Evolutionary conservation across 1,139 yeast species (phyloP).

Genomic region (Geotrichum phurueaensis): DNA sequence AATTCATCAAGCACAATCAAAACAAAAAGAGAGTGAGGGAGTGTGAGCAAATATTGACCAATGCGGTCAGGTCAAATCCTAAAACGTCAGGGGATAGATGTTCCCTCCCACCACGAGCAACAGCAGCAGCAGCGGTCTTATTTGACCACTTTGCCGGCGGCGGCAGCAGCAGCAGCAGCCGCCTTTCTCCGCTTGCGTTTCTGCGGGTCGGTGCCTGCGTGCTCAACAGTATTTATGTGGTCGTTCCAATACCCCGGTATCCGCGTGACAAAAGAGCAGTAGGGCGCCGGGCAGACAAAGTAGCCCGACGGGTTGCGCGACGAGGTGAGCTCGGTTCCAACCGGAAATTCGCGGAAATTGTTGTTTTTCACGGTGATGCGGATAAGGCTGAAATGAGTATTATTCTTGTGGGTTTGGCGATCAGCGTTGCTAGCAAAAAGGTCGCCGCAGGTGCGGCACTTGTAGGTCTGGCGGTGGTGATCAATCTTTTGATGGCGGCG

Average conservation of each 20-base stretch:
- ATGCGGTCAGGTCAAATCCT: background rate
- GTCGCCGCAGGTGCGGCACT: constrained; percentile 30
- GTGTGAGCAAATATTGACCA: no score
- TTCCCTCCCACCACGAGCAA: background rate
- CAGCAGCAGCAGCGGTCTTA: background rate
- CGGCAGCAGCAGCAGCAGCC: background rate
- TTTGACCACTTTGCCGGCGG: background rate
- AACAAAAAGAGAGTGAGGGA: no score
- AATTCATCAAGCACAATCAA: background rate
- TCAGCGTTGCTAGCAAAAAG: constrained; percentile 29
- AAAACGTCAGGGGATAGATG: no score
- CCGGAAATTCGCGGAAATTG: constrained; percentile 24
- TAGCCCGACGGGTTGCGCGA: constrained; percentile 25
- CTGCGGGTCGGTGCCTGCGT: constrained; percentile 28
- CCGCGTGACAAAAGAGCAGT: constrained; percentile 28
- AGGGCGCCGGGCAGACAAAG: constrained; percentile 26
- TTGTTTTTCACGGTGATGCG: constrained; percentile 21
- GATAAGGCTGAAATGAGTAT: constrained; percentile 27
- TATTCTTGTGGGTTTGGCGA: constrained; percentile 31
- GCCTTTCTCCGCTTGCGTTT: constrained; percentile 17
- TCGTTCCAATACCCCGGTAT: constrained; percentile 31
- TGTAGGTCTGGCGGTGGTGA: constrained; percentile 26
- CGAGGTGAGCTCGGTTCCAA: constrained; percentile 23
- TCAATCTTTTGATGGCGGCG: constrained; percentile 26
- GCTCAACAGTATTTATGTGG: constrained; percentile 28